Evolutionary conservation across 352 stramenopile species (phyloP), one percentile per base, ranked within the genome.

Genomic region (Pilasporangium apinafurcum): DNA sequence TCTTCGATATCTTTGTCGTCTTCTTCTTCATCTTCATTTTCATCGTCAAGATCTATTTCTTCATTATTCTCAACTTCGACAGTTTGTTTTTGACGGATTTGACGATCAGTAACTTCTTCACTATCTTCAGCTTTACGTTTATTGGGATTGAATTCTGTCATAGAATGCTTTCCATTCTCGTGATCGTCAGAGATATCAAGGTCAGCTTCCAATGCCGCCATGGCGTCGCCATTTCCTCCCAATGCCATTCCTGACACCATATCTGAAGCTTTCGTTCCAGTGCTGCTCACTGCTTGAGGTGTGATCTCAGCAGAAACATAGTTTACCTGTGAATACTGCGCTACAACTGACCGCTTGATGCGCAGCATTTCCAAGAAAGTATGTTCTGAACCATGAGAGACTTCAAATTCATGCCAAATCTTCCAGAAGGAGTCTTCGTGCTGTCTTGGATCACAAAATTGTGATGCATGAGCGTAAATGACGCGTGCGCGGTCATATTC

Each of bases 291-390:
- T n/a, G n/a, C n/a, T n/a, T n/a, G n/a, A n/a, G 78, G 66, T 8
- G 67, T 77, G 53, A 93, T 87, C 51, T 97, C 88, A 4, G 86
- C 87, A n/a, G 90, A 86, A 44, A 98, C 96, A 64, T 98, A 98
- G 62, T 98, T 98, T 5, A 98, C 90, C 31, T 95, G 86, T 43
- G 89, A 95, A 59, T 98, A 99, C 46, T 97, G 85, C 31, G 93
- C 95, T 48, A 98, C 79, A 1, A 99, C 96, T 18, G 86, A 96
- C 26, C 96, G 86, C 65, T 99, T 98, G 40, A 99, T 92, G 9
- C 96, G 86, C 17, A 99, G 66, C 96, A 99, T 99, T 54, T 99
- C 96, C 16, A 96, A 62, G 68, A 99, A 99, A 12, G 96, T 99
- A 44, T 99, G 96, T 60, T 99, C 96, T 47, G 78, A 89, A 13